These are phyloP conservation scores for Sisymbrium altissimum DNA, from an alignment of 345 rosid species.

Conservation along the genomic window DNA sequence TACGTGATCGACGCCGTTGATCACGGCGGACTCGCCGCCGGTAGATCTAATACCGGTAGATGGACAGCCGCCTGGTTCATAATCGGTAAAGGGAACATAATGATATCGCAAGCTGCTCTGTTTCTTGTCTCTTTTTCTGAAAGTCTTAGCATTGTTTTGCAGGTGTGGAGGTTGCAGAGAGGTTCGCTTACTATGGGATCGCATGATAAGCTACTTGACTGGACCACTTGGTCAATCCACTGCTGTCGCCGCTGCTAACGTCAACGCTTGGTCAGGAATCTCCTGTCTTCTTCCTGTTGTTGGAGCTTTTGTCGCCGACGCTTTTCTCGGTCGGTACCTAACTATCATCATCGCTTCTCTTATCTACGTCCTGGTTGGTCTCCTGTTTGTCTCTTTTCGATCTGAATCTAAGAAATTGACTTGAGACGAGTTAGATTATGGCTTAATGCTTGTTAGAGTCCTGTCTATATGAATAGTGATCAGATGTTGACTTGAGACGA, in stretches of 20 bases:
- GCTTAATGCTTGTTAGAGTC: background rate
- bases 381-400: background rate
- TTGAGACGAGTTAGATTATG: no score
- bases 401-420: no score
- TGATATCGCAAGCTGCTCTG: background rate
- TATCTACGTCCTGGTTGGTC: slow-evolving; percentile 35
- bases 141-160: background rate
- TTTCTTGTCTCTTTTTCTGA: background rate
- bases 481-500: no score
- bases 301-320: slow-evolving; percentile 45
- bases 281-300: slow-evolving; percentile 39
- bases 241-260: slow-evolving; percentile 41
- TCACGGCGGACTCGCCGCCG: slow-evolving; percentile 15
- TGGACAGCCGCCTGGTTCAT: slow-evolving; percentile 35
- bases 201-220: slow-evolving; percentile 38
- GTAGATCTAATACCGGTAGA: slow-evolving; percentile 18
- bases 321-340: slow-evolving; percentile 44
- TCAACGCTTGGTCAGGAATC: slow-evolving; percentile 45
- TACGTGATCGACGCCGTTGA: slow-evolving; percentile 25
- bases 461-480: no score
- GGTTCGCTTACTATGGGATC: slow-evolving; percentile 43
- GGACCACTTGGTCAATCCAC: slow-evolving; percentile 46
- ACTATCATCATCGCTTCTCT: slow-evolving; percentile 39
- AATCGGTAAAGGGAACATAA: slow-evolving; percentile 9
- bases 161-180: slow-evolving; percentile 46